Evolutionary conservation across 352 stramenopile species (phyloP).

Genomic region (Pythium rishiriense): DNA sequence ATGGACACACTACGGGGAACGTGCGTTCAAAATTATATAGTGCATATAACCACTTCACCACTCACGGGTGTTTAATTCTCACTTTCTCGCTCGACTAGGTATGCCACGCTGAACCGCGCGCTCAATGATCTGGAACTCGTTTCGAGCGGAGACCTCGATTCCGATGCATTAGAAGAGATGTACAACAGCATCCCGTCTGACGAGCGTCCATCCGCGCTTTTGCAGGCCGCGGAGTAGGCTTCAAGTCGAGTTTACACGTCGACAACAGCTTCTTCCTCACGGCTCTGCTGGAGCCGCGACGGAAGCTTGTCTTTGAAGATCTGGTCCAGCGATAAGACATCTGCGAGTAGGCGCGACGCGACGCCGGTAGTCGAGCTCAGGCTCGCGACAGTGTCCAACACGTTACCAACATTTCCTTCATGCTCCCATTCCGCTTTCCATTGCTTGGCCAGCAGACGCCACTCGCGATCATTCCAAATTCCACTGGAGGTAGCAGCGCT

Average conservation of each 20-base stretch:
- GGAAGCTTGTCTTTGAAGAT: slow-evolving; percentile 79
- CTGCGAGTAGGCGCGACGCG: slow-evolving; percentile 27
- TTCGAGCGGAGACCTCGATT: slow-evolving; percentile 38
- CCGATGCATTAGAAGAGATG: slow-evolving; percentile 41
- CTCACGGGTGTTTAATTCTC: neutral
- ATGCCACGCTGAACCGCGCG: slow-evolving; percentile 41
- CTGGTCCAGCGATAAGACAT: slow-evolving; percentile 52
- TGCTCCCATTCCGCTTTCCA: slow-evolving; percentile 37
- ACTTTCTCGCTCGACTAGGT: slow-evolving; percentile 25
- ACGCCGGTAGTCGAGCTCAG: slow-evolving; percentile 29
- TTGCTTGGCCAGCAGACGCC: slow-evolving; percentile 27
- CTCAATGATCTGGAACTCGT: slow-evolving; percentile 42
- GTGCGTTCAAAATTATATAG: slow-evolving; percentile 9
- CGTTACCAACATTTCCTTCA: slow-evolving; percentile 31
- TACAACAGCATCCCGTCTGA: slow-evolving; percentile 48
- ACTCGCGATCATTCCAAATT: slow-evolving; percentile 32
- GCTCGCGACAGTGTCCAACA: slow-evolving; percentile 28
- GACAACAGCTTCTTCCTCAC: slow-evolving; percentile 71
- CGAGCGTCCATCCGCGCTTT: slow-evolving; percentile 22
- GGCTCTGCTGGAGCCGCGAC: slow-evolving; percentile 61
- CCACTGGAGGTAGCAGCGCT: neutral
- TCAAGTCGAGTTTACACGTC: slow-evolving; percentile 40
- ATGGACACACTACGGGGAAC: slow-evolving; percentile 21
- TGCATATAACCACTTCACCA: neutral
- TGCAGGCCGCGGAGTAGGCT: neutral